These are phyloP conservation scores for Ormosia emarginata DNA, from an alignment of 306 rosid species.

Conservation along the genomic window DNA sequence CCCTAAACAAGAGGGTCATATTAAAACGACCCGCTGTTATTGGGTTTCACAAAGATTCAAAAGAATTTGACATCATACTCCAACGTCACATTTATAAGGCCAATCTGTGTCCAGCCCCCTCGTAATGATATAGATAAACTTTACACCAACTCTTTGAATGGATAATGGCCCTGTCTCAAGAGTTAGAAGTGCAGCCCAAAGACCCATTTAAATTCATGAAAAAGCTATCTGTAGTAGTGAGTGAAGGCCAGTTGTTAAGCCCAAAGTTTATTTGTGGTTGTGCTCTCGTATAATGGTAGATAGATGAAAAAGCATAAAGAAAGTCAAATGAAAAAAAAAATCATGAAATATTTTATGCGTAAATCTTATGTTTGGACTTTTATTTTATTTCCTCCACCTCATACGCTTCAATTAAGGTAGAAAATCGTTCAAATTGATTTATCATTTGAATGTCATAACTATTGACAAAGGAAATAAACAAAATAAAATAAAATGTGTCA, in stretches of 20 bases:
- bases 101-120: too few relatives aligned
- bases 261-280: neutral
- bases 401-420: conserved; percentile 11
- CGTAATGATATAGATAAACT: too few relatives aligned
- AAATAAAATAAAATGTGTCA: neutral
- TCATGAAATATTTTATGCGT: neutral
- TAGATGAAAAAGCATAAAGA: neutral
- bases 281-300: neutral
- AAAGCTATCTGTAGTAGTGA: too few relatives aligned
- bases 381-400: neutral
- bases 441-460: neutral
- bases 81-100: too few relatives aligned
- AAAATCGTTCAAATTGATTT: neutral
- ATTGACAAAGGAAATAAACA: neutral
- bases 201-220: neutral
- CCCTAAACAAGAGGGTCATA: too few relatives aligned
- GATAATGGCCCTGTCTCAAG: neutral
- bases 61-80: too few relatives aligned
- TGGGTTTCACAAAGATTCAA: too few relatives aligned
- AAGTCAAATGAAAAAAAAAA: neutral
- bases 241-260: neutral
- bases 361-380: neutral
- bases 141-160: neutral
- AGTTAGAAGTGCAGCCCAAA: neutral
- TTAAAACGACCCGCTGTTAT: too few relatives aligned